Evolutionary conservation across 2,329 filamentous ascomycete species (phyloP), one percentile per base, ranked within the genome.

Genomic region (Cytospora paraplurivora): DNA sequence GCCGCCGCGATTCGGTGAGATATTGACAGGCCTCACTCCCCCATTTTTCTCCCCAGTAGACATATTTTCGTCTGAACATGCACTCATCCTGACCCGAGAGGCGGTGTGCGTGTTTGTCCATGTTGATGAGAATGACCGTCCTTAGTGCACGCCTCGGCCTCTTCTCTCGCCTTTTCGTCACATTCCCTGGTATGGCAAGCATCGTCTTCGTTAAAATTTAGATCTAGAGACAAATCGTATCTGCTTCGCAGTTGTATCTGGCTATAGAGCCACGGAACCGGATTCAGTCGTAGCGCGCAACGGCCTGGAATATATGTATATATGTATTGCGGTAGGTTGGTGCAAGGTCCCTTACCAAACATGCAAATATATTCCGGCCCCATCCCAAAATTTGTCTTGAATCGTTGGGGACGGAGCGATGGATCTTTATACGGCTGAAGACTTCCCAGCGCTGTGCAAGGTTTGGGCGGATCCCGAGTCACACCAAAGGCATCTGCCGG

Each of bases 401-500:
- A 12, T 21, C n/a, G n/a, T 10, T 21, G n/a, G n/a, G 44, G 44
- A 47, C 13, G n/a, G 8, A 19, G n/a, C 44, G 8, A 21, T 47
- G 12, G 19, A 47, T 21, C n/a, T 47, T 19, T 47, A 47, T 21
- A 12, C 8, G 21, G 7, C n/a, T 41, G 4, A 17, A 19, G 10
- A 47, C 8, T 19, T 44, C 19, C 50, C n/a, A 37, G 8, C 12
- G 10, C 32, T 44, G n/a, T 33, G 19, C 19, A 8, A 17, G 21
- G 19, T 11, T 11, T 13, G 17, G 15, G 32, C 17, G 33, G 41
- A 52, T 34, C 37, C 19, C 33, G 10, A 44, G 49, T 44, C 27
- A 47, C 52, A 61, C 59, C 15, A 61, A 11, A 21, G 41, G n/a
- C 33, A 50, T 55, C 51, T 61, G 37, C 59, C 59, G 41, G 41